Evolutionary conservation across 2,329 filamentous ascomycete species (phyloP).

Genomic region (Periconia macrospinosa): DNA sequence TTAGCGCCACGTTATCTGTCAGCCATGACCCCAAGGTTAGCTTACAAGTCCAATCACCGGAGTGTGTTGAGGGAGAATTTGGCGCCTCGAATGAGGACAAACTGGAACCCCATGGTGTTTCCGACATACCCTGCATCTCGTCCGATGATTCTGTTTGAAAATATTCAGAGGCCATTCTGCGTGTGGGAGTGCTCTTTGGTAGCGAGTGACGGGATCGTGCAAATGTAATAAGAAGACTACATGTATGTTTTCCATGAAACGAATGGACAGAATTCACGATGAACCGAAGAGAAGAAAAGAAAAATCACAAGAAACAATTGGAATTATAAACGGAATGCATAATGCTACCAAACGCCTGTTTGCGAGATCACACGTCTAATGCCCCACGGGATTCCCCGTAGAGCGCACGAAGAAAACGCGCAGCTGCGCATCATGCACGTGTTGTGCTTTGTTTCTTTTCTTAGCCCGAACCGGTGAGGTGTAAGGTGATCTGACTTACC

Average conservation of each 20-base stretch:
- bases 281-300: background rate
- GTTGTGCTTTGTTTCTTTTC: conserved; percentile 1
- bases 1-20: background rate
- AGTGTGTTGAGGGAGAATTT: background rate
- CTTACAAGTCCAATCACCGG: background rate
- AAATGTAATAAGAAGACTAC: too few relatives aligned
- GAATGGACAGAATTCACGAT: background rate
- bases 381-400: background rate
- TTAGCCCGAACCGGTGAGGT: conserved; percentile 1
- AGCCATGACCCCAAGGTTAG: background rate
- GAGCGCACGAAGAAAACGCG: background rate
- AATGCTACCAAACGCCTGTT: background rate
- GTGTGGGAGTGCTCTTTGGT: background rate
- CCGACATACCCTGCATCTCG: background rate
- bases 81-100: background rate
- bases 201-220: background rate
- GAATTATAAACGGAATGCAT: background rate
- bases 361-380: background rate
- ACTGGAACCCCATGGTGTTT: background rate
- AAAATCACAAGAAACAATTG: background rate
- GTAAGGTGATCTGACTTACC: background rate
- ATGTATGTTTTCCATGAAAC: background rate
- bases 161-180: background rate
- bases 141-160: background rate
- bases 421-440: conserved; percentile 2